Percentiles rank a stretch among this genome's conserved stretches.
phyloP scores from a whole-genome alignment of 768 basidiomycete species.

The Glaciozyma antarctica region DNA sequence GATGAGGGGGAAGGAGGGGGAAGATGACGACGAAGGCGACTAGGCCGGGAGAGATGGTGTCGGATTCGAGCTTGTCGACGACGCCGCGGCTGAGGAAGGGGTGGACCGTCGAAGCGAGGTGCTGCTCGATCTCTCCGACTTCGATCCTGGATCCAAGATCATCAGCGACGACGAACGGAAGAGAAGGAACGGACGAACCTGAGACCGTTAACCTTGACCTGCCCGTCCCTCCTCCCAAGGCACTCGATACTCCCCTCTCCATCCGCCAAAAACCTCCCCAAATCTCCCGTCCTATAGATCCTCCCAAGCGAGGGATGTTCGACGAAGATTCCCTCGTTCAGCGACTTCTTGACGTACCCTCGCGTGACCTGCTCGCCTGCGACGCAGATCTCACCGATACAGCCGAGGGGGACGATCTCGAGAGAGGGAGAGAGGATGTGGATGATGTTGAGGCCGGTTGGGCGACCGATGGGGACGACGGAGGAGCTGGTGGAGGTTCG shows the following conservation, averaged over 20 bases:
- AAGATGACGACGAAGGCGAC: conserved; percentile 29
- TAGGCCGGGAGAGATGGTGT: conserved; percentile 15
- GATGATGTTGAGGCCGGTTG: conserved; percentile 19
- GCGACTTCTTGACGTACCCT: conserved; percentile 22
- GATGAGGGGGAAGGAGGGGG: background rate
- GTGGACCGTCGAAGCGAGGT: conserved; percentile 15
- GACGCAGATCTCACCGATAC: conserved; percentile 30
- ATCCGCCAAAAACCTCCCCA: conserved; percentile 23
- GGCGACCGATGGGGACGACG: conserved; percentile 21
- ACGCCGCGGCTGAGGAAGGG: conserved; percentile 19
- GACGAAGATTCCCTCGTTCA: conserved; percentile 23
- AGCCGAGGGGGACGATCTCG: conserved; percentile 14
- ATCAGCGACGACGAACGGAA: background rate
- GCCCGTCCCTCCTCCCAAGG: conserved; percentile 25
- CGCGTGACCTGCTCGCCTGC: conserved; percentile 25
- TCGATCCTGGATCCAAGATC: conserved; percentile 16
- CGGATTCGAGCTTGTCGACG: conserved; percentile 28
- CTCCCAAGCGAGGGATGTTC: conserved; percentile 1
- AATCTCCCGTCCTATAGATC: conserved; percentile 27
- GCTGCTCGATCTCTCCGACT: conserved; percentile 29
- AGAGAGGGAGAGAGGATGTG: conserved; percentile 15
- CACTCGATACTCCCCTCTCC: conserved; percentile 23
- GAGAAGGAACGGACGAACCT: conserved; percentile 2
- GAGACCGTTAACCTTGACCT: conserved; percentile 31
- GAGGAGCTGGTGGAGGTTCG: conserved; percentile 1